Evolutionary conservation across 352 stramenopile genomes (phyloP).

Genomic region (Saprolegnia parasitica): DNA sequence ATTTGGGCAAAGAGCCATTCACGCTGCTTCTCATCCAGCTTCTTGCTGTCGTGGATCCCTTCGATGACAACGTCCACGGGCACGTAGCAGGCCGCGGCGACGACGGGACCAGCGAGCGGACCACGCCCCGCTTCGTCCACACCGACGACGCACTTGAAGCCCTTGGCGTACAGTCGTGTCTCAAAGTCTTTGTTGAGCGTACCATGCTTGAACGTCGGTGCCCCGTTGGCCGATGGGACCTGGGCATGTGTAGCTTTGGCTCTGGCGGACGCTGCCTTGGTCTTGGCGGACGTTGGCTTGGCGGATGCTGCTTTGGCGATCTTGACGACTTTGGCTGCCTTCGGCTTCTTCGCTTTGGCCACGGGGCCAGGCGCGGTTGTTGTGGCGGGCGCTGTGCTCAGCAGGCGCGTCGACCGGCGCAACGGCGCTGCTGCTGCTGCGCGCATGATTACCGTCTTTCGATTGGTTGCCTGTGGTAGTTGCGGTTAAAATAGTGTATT

Average conservation of each 20-base stretch:
- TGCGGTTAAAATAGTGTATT: no score
- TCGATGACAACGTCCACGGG: conserved; percentile 72
- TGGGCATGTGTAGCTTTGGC: neutral
- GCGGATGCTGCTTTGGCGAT: neutral
- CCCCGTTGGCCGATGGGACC: neutral
- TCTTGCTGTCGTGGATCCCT: conserved; percentile 94
- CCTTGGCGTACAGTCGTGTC: conserved; percentile 32
- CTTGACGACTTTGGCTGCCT: neutral
- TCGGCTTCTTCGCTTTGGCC: neutral
- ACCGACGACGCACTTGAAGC: conserved; percentile 82
- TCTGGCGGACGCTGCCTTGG: no score
- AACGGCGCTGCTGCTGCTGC: conserved; percentile 9
- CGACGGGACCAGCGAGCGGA: conserved; percentile 89
- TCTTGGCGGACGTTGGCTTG: neutral
- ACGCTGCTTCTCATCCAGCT: conserved; percentile 91
- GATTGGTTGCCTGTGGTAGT: neutral
- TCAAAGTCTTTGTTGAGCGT: conserved; percentile 26
- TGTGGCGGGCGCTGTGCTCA: neutral
- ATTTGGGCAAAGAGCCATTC: conserved; percentile 89
- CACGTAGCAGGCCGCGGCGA: conserved; percentile 68
- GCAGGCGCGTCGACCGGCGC: conserved; percentile 10
- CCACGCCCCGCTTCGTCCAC: conserved; percentile 96
- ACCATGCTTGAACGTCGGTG: conserved; percentile 20
- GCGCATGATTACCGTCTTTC: neutral
- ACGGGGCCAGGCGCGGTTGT: no score